Base-by-base conservation (phyloP, 805 yeast genomes). In the Pichia manshurica region DNA sequence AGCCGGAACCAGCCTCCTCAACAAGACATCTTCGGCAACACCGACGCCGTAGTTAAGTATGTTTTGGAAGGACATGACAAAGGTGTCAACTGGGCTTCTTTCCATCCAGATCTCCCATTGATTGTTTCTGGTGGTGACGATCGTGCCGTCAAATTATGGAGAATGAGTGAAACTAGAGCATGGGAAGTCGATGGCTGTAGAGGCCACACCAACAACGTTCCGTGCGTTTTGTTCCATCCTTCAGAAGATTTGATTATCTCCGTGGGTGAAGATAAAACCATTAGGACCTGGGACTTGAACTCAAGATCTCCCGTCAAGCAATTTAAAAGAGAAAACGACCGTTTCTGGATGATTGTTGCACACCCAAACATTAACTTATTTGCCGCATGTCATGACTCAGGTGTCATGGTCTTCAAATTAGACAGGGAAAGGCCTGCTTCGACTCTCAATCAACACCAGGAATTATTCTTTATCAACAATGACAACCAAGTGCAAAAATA, bases 131-230 rank as follows among this genome's bases (percentile, higher is more conserved):
- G 91, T 59, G 95, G 95, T 66, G 99, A 93, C 65, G 99, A 93
- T 64, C 79, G 98, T 56, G 82, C 91, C 55, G 87, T 93, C 48
- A 91, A 91, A 67, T 73, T 95, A 55, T 93, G 99, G 99, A 79
- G 98, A 69, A 88, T 89, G 96, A 82, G 89, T 60, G 96, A 93
- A 56, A 82, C 95, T 33, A 88, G 90, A 69, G 99, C 99, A 21
- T 93, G 98, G 98, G 99, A 95, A 67, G 95, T 95, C 50, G 99
- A 93, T 65, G 87, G 97, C 23, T 91, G 97, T 68, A 81, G 99
- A 62, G 99, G 99, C 48, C 99, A 93, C 68, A 87, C 96, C 25
- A 90, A 90, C 62, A 89, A 87, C 64, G 96, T 93, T 45, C 81
- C 89, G 44, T 75, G 93, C 66, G 89, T 87, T 34, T 71, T 86